A percentile compares a stretch with the other conserved stretches of the same genome.
These are phyloP conservation scores for Phialophora macrospora DNA, from an alignment of 2,329 filamentous ascomycete species.

Conservation along the genomic window DNA sequence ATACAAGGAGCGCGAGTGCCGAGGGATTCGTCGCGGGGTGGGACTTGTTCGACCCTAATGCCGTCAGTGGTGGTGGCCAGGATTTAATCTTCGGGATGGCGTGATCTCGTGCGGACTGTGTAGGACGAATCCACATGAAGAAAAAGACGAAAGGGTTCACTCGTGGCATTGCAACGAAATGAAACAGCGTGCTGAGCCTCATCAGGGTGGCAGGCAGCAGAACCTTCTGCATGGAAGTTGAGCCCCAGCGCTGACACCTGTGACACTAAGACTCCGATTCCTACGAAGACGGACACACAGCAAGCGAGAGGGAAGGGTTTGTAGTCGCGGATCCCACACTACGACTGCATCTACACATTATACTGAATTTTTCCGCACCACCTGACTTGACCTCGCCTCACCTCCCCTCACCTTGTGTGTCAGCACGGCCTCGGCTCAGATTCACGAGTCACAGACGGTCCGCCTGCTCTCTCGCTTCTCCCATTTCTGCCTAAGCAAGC, in stretches of 20 bases:
- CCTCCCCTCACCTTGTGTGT: background rate
- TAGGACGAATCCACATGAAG: background rate
- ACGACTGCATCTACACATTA: no score
- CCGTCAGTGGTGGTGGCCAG: constrained; percentile 20
- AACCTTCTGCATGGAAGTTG: background rate
- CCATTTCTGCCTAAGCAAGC: background rate
- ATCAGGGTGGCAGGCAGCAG: no score
- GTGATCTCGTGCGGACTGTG: background rate
- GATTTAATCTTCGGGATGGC: constrained; percentile 38
- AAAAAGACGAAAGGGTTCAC: background rate
- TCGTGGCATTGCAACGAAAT: background rate
- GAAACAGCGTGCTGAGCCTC: background rate
- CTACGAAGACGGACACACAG: background rate
- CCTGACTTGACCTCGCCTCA: background rate
- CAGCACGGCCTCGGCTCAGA: background rate
- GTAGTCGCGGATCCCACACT: background rate
- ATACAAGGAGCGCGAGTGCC: constrained; percentile 30
- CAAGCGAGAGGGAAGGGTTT: background rate
- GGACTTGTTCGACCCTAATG: constrained; percentile 37
- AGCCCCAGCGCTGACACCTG: background rate
- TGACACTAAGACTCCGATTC: background rate
- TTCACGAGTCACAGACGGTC: background rate
- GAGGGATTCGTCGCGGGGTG: constrained; percentile 37
- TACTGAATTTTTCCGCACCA: background rate
- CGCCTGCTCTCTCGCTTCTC: background rate